Base-by-base conservation (phyloP, 345 rosid species). In the Adansonia digitata region DNA sequence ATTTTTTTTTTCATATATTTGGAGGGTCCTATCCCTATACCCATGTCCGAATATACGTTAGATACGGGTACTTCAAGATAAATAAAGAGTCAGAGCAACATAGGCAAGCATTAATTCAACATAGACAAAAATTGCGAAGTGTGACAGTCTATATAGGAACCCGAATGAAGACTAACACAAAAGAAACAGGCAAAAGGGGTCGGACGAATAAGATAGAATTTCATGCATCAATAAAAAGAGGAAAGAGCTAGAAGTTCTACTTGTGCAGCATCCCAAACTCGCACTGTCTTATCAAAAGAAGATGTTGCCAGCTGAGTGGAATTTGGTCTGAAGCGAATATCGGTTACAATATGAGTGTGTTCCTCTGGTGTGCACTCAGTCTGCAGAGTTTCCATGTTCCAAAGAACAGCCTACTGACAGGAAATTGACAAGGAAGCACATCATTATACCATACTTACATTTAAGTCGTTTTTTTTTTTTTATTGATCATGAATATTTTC, bases 221-320 rank as follows among this genome's bases (percentile, higher is more conserved):
- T 17, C 42, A 75, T 5, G 7, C 27, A 68, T 2, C n/a, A 26
- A 56, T 17, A 17, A 34, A 43, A 65, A 29, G 59, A 69, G 72
- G 20, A n/a, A 27, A 15, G 77, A 74, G 40, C 7, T 34, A 73
- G 76, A 59, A 79, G 71, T 49, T 63, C 74, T 88, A 94, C 98
- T 72, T 84, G 85, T 69, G 90, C 77, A 62, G 89, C 96, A 90
- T 94, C 97, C 98, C 98, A 94, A 56, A 94, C 35, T 60, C 90
- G 89, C 64, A 94, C 81, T 57, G 87, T 89, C 67, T 77, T 85
- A 82, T 94, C 98, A 56, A 94, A 94, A 12, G 98, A 94, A 60
- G 98, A 90, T 24, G 98, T 94, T 56, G 96, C 98, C 77, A 94
- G 85, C 83, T 90, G 97, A 65, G 95, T 91, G 53, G 96, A 85